phyloP scores from a whole-genome alignment of 2,329 filamentous ascomycete genomes.

The Pseudogymnoascus sp. region DNA sequence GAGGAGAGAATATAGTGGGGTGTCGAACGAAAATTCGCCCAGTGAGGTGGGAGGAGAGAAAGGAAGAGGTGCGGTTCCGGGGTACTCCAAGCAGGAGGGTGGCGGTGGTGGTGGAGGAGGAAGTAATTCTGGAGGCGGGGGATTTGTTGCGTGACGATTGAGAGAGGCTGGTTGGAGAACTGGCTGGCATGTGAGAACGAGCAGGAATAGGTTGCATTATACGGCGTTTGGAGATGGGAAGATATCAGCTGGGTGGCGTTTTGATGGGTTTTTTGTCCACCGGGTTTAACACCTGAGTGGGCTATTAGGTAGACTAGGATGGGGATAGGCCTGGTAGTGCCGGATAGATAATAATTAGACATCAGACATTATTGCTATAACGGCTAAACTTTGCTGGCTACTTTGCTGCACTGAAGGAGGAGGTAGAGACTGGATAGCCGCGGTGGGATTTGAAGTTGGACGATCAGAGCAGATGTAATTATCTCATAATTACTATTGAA shows the following conservation, averaged over 20 bases:
- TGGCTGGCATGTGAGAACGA: too few species aligned
- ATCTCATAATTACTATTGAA: background rate
- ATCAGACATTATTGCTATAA: background rate
- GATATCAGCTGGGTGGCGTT: conserved; percentile 1
- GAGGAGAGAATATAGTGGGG: conserved; percentile 59
- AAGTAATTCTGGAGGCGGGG: background rate
- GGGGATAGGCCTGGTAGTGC: background rate
- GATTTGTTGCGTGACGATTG: background rate
- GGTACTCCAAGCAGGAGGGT: background rate
- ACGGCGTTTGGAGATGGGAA: background rate
- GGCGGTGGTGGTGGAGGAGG: background rate
- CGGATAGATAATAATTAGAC: conserved; percentile 1
- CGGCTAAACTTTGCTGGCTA: background rate
- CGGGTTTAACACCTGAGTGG: background rate
- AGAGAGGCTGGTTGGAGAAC: background rate
- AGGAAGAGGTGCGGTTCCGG: background rate
- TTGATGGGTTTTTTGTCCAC: background rate
- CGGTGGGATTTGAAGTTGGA: background rate
- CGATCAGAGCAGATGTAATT: background rate
- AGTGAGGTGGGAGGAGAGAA: conserved; percentile 34
- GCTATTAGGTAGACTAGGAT: background rate
- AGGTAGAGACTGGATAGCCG: background rate
- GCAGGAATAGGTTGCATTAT: background rate
- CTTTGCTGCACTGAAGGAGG: background rate
- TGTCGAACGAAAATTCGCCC: conserved; percentile 53